phyloP scores from a whole-genome alignment of 2,329 filamentous ascomycete species.

The Pyrenochaeta sp. region DNA sequence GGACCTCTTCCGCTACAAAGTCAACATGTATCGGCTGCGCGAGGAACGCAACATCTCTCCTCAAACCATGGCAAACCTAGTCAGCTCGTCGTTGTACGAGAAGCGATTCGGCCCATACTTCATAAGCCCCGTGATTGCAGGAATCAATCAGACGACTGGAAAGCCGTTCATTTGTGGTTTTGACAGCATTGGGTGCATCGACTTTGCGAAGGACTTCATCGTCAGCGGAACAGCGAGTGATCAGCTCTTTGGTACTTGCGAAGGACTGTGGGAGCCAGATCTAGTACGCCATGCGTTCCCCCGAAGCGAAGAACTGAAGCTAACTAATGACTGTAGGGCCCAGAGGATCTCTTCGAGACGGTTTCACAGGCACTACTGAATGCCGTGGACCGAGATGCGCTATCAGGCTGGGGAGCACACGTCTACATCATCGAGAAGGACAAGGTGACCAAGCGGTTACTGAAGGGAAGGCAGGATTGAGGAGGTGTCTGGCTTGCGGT shows the following conservation, averaged over 20 bases:
- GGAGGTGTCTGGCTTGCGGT: slow-evolving; percentile 18
- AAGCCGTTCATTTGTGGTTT: slow-evolving; percentile 99
- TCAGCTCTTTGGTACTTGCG: slow-evolving; percentile 98
- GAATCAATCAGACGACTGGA: slow-evolving; percentile 90
- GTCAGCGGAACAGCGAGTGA: slow-evolving; percentile 95
- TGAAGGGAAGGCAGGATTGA: slow-evolving; percentile 93
- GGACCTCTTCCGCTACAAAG: slow-evolving; percentile 99
- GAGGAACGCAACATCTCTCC: slow-evolving; percentile 97
- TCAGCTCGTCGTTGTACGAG: slow-evolving; percentile 87
- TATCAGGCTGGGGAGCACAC: slow-evolving; percentile 97
- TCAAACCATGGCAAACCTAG: slow-evolving; percentile 94
- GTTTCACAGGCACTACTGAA: slow-evolving; percentile 95
- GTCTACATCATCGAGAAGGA: slow-evolving; percentile 99
- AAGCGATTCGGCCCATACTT: slow-evolving; percentile 96
- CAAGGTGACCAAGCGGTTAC: slow-evolving; percentile 98
- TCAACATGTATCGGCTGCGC: slow-evolving; percentile 99
- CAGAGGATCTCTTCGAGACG: slow-evolving; percentile 97
- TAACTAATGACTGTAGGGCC: slow-evolving; percentile 62
- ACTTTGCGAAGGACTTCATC: slow-evolving; percentile 99
- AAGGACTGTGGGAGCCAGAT: slow-evolving; percentile 97
- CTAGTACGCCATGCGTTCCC: slow-evolving; percentile 64
- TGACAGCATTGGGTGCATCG: slow-evolving; percentile 98
- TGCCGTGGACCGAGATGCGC: slow-evolving; percentile 93
- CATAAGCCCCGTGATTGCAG: slow-evolving; percentile 91
- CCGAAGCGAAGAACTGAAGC: neutral